Base-by-base conservation (phyloP, 169 alveolate genomes). In the Plasmodium chabaudi region DNA sequence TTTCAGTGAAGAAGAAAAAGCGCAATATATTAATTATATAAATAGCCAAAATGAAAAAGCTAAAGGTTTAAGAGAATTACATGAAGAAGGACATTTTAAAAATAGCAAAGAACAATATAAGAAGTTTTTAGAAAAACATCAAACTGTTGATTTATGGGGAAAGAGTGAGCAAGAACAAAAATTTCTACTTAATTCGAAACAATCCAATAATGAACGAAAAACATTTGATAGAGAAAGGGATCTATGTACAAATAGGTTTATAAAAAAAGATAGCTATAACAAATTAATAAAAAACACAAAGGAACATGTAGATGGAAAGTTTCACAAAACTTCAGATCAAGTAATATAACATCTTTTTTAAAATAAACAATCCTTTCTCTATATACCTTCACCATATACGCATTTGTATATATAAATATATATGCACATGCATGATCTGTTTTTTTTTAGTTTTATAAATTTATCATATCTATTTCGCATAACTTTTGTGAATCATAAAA, bases 71-170 rank as follows among this genome's bases (percentile, higher is more conserved):
- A 77, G 96, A 55, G 96, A 94, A 69, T 70, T 94, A 92, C 96
- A 94, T 91, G 96, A 94, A 64, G 94, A 94, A 56, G 96, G 96
- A 6, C 90, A 87, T 64, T 94, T 88, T 61, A 94, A 88, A 57
- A 93, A 91, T 60, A 87, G 92, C 57, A 89, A 92, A 67, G 82
- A 92, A 53, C 59, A 90, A 59, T 93, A 94, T 63, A 92, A 91
- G 90, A 94, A 92, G 60, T 94, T 94, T 71, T 86, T 91, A 53
- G 87, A 93, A 47, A 84, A 88, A 56, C 94, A 92, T 68, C 51
- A 92, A 51, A 55, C 49, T n/a, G 74, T 73, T 39, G 96, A 94
- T 53, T 87, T 94, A 74, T 94, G 96, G 96, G 96, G 96, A 46
- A 92, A 90, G 71, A 89, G 93, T 27, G 94, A 94, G 39, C 94